Conservation (phyloP, 2,329 filamentous ascomycete species). For the Exutisphaerella laricina region DNA sequence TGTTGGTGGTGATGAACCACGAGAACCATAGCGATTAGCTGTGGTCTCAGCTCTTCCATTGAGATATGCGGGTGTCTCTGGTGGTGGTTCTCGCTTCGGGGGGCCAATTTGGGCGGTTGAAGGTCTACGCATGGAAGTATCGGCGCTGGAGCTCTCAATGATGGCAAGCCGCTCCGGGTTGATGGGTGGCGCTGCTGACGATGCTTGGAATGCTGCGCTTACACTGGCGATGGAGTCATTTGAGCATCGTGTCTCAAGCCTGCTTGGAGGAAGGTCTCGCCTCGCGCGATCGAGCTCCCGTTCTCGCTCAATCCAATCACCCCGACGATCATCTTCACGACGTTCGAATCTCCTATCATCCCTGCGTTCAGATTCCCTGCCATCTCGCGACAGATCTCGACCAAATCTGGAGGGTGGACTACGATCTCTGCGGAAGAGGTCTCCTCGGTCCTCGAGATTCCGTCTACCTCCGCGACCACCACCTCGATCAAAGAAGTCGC, state of each 20-base stretch:
- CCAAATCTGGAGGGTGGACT: conserved; percentile 51
- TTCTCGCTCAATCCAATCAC: conserved; percentile 36
- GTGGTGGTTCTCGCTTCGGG: conserved; percentile 32
- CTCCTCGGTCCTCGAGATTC: conserved; percentile 41
- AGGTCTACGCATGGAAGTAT: conserved; percentile 24
- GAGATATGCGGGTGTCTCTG: conserved; percentile 40
- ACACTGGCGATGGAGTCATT: conserved; percentile 23
- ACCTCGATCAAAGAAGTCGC: conserved; percentile 45
- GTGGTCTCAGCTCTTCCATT: conserved; percentile 44
- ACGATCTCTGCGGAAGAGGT: conserved; percentile 53
- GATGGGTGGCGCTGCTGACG: conserved; percentile 25
- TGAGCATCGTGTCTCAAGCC: conserved; percentile 27
- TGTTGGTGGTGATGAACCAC: conserved; percentile 48
- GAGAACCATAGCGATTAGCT: conserved; percentile 42
- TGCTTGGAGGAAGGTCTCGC: conserved; percentile 26
- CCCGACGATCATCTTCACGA: conserved; percentile 39
- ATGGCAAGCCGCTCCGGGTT: conserved; percentile 31
- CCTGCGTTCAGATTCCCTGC: conserved; percentile 36
- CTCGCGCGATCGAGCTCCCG: conserved; percentile 36
- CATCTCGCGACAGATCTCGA: conserved; percentile 39
- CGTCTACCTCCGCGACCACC: conserved; percentile 42
- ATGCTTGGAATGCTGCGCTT: conserved; percentile 13
- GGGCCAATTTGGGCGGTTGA: conserved; percentile 16
- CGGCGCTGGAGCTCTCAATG: conserved; percentile 29
- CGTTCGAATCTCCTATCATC: conserved; percentile 43